Evolutionary conservation across 1,284 basidiomycete species (phyloP).

Genomic region (Waitea zeae): DNA sequence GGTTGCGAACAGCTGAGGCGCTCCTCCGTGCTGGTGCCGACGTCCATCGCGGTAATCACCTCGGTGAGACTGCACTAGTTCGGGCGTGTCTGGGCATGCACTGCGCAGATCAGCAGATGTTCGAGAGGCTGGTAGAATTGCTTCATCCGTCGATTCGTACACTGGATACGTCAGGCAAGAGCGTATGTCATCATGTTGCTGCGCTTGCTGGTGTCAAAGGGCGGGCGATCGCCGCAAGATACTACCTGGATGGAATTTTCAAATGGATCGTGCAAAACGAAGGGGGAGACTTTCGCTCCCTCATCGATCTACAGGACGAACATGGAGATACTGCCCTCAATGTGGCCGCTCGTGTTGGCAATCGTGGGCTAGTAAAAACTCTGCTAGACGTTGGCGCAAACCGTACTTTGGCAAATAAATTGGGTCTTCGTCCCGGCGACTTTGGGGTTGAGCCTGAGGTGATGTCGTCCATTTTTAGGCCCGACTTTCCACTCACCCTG

Average conservation of each 20-base stretch:
- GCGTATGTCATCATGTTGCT: slow-evolving; percentile 89
- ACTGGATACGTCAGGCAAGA: slow-evolving; percentile 78
- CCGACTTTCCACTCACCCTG: slow-evolving; percentile 1
- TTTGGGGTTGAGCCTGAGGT: slow-evolving; percentile 89
- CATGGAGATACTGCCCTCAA: slow-evolving; percentile 95
- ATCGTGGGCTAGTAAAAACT: slow-evolving; percentile 74
- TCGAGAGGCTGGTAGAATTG: slow-evolving; percentile 46
- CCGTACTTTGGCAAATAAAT: slow-evolving; percentile 80
- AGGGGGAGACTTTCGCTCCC: slow-evolving; percentile 54
- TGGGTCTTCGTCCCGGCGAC: slow-evolving; percentile 85
- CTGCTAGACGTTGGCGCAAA: slow-evolving; percentile 91
- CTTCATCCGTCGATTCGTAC: slow-evolving; percentile 71
- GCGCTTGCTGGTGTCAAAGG: slow-evolving; percentile 85
- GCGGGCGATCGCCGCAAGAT: slow-evolving; percentile 68
- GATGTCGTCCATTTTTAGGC: slow-evolving; percentile 10
- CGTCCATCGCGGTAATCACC: slow-evolving; percentile 77
- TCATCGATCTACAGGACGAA: slow-evolving; percentile 89
- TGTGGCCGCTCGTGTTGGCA: slow-evolving; percentile 89
- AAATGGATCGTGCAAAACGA: slow-evolving; percentile 65
- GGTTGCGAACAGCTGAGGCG: slow-evolving; percentile 46
- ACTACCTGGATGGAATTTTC: slow-evolving; percentile 87
- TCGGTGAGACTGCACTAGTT: slow-evolving; percentile 90
- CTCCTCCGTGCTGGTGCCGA: slow-evolving; percentile 68
- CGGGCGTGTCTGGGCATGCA: slow-evolving; percentile 85
- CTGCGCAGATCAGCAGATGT: slow-evolving; percentile 67